A percentile compares a stretch with the other conserved stretches of the same genome.
Conservation (phyloP, 306 rosid species). For the Fagus sylvatica region DNA sequence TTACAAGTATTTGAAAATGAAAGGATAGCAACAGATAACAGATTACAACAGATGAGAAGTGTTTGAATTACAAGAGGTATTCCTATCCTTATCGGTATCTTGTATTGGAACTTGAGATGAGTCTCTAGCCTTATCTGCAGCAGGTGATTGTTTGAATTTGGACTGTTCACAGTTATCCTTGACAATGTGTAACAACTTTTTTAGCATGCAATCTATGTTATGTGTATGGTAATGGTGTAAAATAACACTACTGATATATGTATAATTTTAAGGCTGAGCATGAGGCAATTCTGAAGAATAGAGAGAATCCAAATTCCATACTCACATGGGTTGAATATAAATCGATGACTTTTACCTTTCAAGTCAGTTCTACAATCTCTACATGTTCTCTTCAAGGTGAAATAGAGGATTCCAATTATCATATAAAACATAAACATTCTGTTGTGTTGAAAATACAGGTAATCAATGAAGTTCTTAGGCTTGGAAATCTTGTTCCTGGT, state of each 20-base stretch:
- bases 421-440: neutral
- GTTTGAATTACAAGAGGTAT: no score
- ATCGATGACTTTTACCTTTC: conserved; percentile 41
- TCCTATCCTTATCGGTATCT: no score
- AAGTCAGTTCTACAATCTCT: conserved; percentile 23
- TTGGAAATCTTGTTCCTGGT: conserved; percentile 31
- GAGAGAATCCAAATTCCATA: conserved; percentile 29
- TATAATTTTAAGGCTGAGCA: conserved; percentile 38
- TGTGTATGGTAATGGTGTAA: neutral
- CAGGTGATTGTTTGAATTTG: no score
- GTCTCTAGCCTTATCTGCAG: no score
- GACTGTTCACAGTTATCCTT: no score
- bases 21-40: no score
- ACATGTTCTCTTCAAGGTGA: neutral
- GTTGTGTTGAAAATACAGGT: conserved; percentile 15
- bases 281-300: conserved; percentile 31
- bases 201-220: neutral
- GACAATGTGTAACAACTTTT: no score
- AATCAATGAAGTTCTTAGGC: conserved; percentile 37
- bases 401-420: neutral
- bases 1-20: no score
- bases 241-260: neutral
- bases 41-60: no score
- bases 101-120: no score
- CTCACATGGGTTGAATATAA: conserved; percentile 46